Evolutionary conservation across 768 basidiomycete species (phyloP), one percentile per base, ranked within the genome.

Genomic region (Hericium rajendrae): DNA sequence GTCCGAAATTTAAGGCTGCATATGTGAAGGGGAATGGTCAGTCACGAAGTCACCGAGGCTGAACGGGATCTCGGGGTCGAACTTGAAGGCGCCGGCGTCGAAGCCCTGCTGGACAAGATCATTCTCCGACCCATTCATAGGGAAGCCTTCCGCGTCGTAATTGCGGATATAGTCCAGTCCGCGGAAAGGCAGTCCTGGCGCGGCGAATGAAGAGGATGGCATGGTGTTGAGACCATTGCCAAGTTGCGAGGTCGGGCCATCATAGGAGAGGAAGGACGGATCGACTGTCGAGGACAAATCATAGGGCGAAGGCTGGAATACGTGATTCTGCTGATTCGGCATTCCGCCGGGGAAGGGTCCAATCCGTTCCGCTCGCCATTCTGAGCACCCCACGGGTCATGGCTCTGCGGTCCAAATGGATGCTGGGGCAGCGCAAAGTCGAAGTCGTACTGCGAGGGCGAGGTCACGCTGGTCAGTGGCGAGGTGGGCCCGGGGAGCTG

Each of bases 151-250:
- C 53, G 82, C 77, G 62, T 75, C 76, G 67, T 86, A 91, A 65
- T 89, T 91, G 63, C 86, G 82, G 65, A 93, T 85, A 64, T 81
- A 93, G 63, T 93, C 91, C 37, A 92, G 75, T 10, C 89, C 91
- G 32, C 82, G 78, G 75, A 92, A 93, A 1, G 89, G 91, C n/a
- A 91, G 74, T 40, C 88, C 88, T 22, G 83, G 76, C 9, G 82
- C 81, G 60, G 84, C 74, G 67, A 90, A 90, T 4, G 78, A 75
- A n/a, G 85, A 69, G 5, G 77, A 79, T 12, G 84, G 79, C 48
- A 69, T 65, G 54, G 75, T 61, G 58, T 78, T 76, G n/a, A 74
- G 57, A n/a, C 67, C 61, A 54, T 41, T 5, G 28, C 59, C 46
- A 4, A 51, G 26, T 48, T 58, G 60, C 6, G 57, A 51, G 5